Percentiles rank a stretch among this genome's conserved stretches.
Conservation (phyloP, 1,284 basidiomycete genomes). For the Leucoagaricus sp. region DNA sequence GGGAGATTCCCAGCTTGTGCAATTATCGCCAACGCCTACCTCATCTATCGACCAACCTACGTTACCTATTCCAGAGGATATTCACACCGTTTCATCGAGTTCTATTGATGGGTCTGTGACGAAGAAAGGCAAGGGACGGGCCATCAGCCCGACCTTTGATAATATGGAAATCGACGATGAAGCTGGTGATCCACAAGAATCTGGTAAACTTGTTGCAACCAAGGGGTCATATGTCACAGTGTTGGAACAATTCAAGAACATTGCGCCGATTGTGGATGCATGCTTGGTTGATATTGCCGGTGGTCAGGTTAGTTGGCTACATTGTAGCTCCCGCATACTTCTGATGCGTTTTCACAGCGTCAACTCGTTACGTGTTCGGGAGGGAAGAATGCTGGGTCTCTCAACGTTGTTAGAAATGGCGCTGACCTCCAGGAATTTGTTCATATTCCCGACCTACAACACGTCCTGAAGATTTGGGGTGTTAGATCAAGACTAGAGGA, state of each 20-base stretch:
- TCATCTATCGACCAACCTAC: conserved; percentile 45
- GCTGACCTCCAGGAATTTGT: conserved; percentile 79
- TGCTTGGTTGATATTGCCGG: conserved; percentile 75
- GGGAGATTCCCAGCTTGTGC: conserved; percentile 80
- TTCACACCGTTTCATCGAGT: conserved; percentile 41
- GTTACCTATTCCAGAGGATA: conserved; percentile 49
- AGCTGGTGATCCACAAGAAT: conserved; percentile 31
- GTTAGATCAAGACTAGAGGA: conserved; percentile 52
- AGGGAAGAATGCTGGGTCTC: conserved; percentile 75
- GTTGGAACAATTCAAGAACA: conserved; percentile 71
- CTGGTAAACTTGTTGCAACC: conserved; percentile 52
- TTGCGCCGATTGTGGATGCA: conserved; percentile 90
- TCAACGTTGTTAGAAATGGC: conserved; percentile 85
- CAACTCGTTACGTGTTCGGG: conserved; percentile 92
- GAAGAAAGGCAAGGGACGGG: conserved; percentile 39
- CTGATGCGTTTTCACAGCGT: conserved; percentile 41
- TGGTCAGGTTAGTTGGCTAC: conserved; percentile 58
- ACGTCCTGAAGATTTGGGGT: conserved; percentile 67
- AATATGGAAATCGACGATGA: conserved; percentile 30
- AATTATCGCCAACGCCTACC: conserved; percentile 49
- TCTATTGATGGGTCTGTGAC: conserved; percentile 24
- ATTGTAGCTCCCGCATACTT: conserved; percentile 13
- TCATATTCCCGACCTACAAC: conserved; percentile 57
- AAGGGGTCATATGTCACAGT: conserved; percentile 57
- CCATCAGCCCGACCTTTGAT: conserved; percentile 20